phyloP scores from a whole-genome alignment of 1,139 yeast genomes.

The Debaryomyces sp. region DNA sequence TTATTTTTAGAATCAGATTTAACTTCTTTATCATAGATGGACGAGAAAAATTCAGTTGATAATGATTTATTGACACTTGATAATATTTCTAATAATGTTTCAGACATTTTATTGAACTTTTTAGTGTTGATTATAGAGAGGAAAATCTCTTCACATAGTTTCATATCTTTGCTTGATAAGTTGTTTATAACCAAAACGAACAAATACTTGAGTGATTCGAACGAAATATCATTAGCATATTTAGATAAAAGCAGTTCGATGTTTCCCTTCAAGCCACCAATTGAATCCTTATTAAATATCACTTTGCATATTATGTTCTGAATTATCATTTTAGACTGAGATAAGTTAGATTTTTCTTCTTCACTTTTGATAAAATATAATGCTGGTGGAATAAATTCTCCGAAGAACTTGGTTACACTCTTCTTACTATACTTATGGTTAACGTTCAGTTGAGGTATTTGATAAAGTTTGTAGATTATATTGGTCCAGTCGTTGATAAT shows the following conservation, averaged over 20 bases:
- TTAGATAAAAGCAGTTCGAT: slow-evolving; percentile 21
- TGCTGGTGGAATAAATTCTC: slow-evolving; percentile 18
- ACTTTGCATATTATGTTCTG: slow-evolving; percentile 13
- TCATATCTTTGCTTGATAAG: slow-evolving; percentile 28
- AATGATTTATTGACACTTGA: slow-evolving; percentile 48
- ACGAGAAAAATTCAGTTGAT: slow-evolving; percentile 47
- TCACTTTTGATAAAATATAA: slow-evolving; percentile 12
- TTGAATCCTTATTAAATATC: slow-evolving; percentile 22
- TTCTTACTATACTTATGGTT: slow-evolving; percentile 35
- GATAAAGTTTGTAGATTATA: slow-evolving; percentile 25
- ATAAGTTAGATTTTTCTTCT: not conserved
- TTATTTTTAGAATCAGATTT: slow-evolving; percentile 14
- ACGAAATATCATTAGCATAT: slow-evolving; percentile 11
- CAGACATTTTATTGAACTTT: slow-evolving; percentile 36
- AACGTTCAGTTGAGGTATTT: slow-evolving; percentile 27
- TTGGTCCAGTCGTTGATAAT: slow-evolving; percentile 23
- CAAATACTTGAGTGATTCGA: slow-evolving; percentile 22
- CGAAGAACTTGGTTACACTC: slow-evolving; percentile 28
- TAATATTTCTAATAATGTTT: slow-evolving; percentile 39
- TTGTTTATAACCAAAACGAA: slow-evolving; percentile 29
- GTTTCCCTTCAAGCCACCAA: slow-evolving; percentile 20
- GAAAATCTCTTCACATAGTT: slow-evolving; percentile 48
- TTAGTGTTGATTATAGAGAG: slow-evolving; percentile 30
- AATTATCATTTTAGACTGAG: slow-evolving; percentile 14
- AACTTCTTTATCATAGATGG: slow-evolving; percentile 34